Base-by-base conservation (phyloP, 2,329 filamentous ascomycete genomes). In the Penicillium sp. region DNA sequence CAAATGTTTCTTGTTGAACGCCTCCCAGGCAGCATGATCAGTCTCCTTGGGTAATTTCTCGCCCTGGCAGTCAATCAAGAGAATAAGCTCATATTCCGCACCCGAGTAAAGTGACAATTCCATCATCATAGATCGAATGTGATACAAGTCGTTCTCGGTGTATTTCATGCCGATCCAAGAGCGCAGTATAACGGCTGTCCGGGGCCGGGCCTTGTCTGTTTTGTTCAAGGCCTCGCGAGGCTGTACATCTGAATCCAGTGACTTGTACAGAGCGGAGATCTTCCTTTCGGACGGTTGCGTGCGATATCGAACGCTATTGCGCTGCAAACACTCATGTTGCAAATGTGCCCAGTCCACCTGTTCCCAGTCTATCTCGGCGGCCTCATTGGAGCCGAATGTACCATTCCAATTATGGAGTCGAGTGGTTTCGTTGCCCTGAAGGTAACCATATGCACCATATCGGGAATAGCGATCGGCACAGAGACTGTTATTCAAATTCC, bases 51-150 rank as follows among this genome's bases (percentile, higher is more conserved):
- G 89, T 60, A 92, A 78, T 59, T 79, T 82, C 54, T 85, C 83
- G 67, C 95, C 89, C 74, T 90, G 92, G 66, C 95, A 87, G 72
- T 96, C 91, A 9, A 96, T 85, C 2, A 96, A 82, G 21, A 96
- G 82, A 69, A 95, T 90, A 4, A 96, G 84, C 64, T 94, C 89
- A 72, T 96, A 96, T 65, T 93, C 89, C 34, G 89, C 91, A 25
- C 91, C 91, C 5, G 91, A 92, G 50, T 89, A 87, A 55, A 96
- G 79, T 1, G 87, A 84, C 11, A 96, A 79, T 72, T 97, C 92
- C 15, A 87, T 84, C 68, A 96, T 90, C 75, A 96, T 85, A 36
- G 92, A 88, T 25, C 92, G 87, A 45, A 96, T 75, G 68, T 90
- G 89, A 72, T 92, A 85, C 50, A 94, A 81, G 67, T 93, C 90